Percentiles rank a stretch among this genome's conserved stretches.
These are phyloP conservation scores for Phoma sp. DNA, from an alignment of 2,329 filamentous ascomycete genomes.

Conservation along the genomic window DNA sequence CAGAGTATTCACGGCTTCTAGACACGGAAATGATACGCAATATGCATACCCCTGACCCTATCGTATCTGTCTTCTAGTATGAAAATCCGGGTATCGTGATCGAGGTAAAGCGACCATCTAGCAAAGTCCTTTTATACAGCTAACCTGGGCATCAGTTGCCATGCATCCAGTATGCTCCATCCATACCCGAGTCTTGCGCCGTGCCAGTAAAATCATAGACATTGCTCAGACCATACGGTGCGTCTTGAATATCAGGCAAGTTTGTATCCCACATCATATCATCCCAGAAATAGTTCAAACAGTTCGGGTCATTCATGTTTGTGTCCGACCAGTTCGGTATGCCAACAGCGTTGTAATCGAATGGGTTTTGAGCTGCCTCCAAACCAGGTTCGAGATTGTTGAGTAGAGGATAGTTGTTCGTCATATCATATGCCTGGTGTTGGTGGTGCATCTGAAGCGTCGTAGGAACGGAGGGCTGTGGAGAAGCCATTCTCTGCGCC, in stretches of 20 bases:
- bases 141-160: slow-evolving; percentile 32
- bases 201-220: slow-evolving; percentile 44
- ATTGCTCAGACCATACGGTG: slow-evolving; percentile 41
- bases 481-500: slow-evolving; percentile 27
- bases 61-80: not conserved
- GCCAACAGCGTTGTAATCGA: slow-evolving; percentile 37
- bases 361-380: slow-evolving; percentile 20
- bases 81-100: slow-evolving; percentile 8
- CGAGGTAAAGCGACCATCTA: slow-evolving; percentile 8
- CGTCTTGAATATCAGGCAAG: slow-evolving; percentile 46
- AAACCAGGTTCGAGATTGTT: not conserved
- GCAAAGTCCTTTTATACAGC: not conserved
- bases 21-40: not conserved
- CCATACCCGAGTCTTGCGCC: slow-evolving; percentile 40
- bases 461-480: slow-evolving; percentile 15
- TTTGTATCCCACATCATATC: slow-evolving; percentile 52
- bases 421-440: slow-evolving; percentile 23
- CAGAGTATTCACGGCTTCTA: not conserved
- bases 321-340: slow-evolving; percentile 33
- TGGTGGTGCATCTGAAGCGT: slow-evolving; percentile 19
- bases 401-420: slow-evolving; percentile 19
- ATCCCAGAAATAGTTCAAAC: slow-evolving; percentile 48
- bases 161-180: slow-evolving; percentile 45
- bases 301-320: slow-evolving; percentile 34
- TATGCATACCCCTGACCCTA: not conserved